Evolutionary conservation across 2,329 filamentous ascomycete species (phyloP).

Genomic region (Ilyonectria destructans): DNA sequence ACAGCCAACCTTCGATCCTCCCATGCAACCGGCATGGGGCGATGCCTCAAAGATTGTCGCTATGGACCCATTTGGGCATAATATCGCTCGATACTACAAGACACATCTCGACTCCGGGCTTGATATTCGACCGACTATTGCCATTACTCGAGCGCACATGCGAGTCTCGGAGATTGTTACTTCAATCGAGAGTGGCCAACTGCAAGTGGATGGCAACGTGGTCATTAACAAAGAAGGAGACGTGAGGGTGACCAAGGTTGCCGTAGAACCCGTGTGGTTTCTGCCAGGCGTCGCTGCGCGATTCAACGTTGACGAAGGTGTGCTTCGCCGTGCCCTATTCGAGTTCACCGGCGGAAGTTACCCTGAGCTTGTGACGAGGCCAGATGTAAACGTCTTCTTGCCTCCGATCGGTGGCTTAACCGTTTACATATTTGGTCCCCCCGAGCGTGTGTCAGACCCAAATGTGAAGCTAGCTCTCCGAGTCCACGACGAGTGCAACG

Average conservation of each 20-base stretch:
- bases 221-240: conserved; percentile 33
- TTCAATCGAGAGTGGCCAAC: conserved; percentile 28
- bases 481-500: conserved; percentile 78
- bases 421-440: conserved; percentile 41
- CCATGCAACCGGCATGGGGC: conserved; percentile 31
- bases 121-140: conserved; percentile 41
- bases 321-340: conserved; percentile 36
- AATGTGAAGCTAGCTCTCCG: conserved; percentile 39
- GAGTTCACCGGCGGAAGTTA: conserved; percentile 41
- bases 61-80: conserved; percentile 44
- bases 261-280: conserved; percentile 42
- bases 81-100: conserved; percentile 28
- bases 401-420: conserved; percentile 41
- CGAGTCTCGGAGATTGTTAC: conserved; percentile 35
- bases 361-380: conserved; percentile 36
- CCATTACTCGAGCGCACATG: conserved; percentile 38
- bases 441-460: conserved; percentile 34
- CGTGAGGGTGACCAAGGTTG: conserved; percentile 40
- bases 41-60: conserved; percentile 39
- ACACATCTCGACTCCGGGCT: conserved; percentile 31
- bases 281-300: conserved; percentile 38
- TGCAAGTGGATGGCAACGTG: conserved; percentile 37
- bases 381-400: conserved; percentile 41
- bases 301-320: conserved; percentile 37
- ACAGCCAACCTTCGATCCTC: conserved; percentile 38